Evolutionary conservation across 2,329 filamentous ascomycete species (phyloP).

Genomic region (Xylaria sp.): DNA sequence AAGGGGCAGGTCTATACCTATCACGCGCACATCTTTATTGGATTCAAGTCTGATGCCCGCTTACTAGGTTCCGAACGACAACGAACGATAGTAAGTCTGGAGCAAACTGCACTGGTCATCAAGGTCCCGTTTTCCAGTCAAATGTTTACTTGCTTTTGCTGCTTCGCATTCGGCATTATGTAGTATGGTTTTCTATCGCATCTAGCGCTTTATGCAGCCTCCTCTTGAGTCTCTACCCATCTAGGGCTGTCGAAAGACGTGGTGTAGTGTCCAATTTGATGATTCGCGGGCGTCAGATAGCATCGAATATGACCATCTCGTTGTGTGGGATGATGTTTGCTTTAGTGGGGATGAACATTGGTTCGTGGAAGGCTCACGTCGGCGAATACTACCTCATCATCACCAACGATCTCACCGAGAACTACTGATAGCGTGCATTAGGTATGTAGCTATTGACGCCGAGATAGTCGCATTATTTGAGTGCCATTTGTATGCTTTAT

Average conservation of each 20-base stretch:
- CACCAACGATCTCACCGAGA: not conserved
- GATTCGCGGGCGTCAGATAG: not conserved
- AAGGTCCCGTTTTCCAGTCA: not conserved
- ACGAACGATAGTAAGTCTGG: not conserved
- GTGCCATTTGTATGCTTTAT: not conserved
- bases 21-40: not conserved
- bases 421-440: not conserved
- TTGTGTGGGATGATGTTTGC: not conserved
- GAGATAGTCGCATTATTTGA: not conserved
- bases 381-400: not conserved
- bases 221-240: not conserved
- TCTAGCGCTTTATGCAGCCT: not conserved
- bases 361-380: not conserved
- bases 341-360: not conserved
- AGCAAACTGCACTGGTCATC: not conserved
- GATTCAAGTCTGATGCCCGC: not conserved
- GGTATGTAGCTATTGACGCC: not conserved
- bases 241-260: too few species aligned
- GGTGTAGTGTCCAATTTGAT: not conserved
- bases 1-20: not conserved
- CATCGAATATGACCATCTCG: not conserved
- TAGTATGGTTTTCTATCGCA: not conserved
- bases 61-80: not conserved
- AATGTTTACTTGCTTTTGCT: not conserved
- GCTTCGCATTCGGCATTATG: not conserved